These are phyloP conservation scores for barley (Hordeum vulgare) DNA, from an alignment of 176 grass and related monocot species.

Conservation along the genomic window DNA sequence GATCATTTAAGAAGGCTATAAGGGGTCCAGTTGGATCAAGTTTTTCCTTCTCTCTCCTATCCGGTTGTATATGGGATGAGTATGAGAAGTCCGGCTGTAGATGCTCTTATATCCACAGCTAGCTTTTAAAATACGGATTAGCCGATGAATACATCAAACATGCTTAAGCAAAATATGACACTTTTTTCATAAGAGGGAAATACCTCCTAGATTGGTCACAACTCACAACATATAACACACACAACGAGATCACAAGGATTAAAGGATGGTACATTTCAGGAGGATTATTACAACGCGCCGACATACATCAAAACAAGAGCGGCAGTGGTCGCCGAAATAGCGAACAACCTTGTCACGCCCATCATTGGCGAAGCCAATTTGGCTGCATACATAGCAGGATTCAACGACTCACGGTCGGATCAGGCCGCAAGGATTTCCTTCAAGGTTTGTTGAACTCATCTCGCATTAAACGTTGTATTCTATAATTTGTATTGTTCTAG, in stretches of 20 bases:
- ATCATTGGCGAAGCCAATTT: conserved; percentile 41
- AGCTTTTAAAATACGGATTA: not conserved
- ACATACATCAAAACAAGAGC: conserved; percentile 58
- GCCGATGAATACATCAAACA: not conserved
- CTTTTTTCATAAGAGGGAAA: no score
- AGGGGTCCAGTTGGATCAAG: no score
- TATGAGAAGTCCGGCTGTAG: no score
- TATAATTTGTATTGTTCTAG: not conserved
- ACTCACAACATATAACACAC: no score
- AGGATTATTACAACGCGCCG: conserved; percentile 68
- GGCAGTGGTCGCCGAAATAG: conserved; percentile 30
- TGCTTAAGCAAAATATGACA: no score
- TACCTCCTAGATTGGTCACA: no score
- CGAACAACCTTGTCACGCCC: conserved; percentile 40
- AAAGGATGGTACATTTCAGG: conserved; percentile 35
- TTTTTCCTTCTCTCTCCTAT: no score
- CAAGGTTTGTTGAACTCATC: conserved; percentile 44
- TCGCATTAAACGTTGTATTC: not conserved
- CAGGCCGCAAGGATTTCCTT: conserved; percentile 67
- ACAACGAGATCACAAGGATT: not conserved
- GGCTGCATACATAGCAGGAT: conserved; percentile 29
- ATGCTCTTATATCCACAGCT: not conserved
- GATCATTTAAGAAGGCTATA: no score
- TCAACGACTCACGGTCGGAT: conserved; percentile 65
- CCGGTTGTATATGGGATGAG: no score